Evolutionary conservation across 208 protist species (phyloP), one percentile per base, ranked within the genome.

Genomic region (Crithidia mellificae): DNA sequence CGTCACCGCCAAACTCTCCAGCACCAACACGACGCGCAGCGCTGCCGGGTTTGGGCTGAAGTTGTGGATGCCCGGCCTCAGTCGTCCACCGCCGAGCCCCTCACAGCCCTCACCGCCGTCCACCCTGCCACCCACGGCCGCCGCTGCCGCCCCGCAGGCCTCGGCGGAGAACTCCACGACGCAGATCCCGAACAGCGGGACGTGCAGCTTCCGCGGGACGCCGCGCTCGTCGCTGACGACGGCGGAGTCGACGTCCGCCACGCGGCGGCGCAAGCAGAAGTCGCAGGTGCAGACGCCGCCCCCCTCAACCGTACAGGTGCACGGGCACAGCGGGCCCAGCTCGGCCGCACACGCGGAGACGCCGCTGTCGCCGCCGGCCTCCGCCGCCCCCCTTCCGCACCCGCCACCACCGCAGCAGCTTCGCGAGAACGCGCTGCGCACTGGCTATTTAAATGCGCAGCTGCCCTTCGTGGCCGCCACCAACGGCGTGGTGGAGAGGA

Each of bases 401-500:
- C 34, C 7, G 34, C 63, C 44, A 17, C 32, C 43, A 8, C 36
- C 36, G 7, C 34, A 36, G 15, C 36, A 27, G 17, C 6, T 41
- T 19, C 57, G 29, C 0, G 39, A 62, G 34, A 29, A 4, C 2
- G 9, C 34, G n/a, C 43, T 83, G 5, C 51, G 50, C 29, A 34
- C 47, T 2, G 56, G 47, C 17, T 77, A 77, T 44, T 43, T 84
- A 19, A 24, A 55, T 1, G 78, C 77, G 6, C 79, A 85, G 53
- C 19, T 81, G 47, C 69, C 77, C 12, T 85, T 85, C 47, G 30
- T 75, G 25, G 15, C 59, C 2, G 47, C 47, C 14, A 71, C 73
- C 41, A 32, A 51, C 15, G 57, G 73, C 34, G 30, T 58, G 5
- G 49, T 83, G 20, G 80, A 88, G 56, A 59, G 55, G 6, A 50